phyloP scores from a whole-genome alignment of 2,329 filamentous ascomycete genomes.

The Aspergillus sp. region DNA sequence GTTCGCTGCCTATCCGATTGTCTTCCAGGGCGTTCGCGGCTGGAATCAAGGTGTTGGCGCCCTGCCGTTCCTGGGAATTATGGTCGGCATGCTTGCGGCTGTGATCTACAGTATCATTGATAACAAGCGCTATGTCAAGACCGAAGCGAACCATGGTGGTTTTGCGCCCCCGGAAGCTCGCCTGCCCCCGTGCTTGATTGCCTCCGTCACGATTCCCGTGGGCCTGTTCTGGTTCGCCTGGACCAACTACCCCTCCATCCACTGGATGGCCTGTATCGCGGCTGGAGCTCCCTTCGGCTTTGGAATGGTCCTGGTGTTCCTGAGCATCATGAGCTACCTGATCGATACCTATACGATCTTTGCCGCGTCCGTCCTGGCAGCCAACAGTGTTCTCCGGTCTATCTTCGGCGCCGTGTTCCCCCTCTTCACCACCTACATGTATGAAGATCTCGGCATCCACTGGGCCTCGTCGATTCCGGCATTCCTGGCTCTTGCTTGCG shows the following conservation, averaged over 20 bases:
- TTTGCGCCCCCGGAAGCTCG: slow-evolving; percentile 55
- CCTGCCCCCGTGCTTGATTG: slow-evolving; percentile 49
- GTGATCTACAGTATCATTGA: slow-evolving; percentile 38
- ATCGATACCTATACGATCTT: slow-evolving; percentile 44
- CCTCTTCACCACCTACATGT: slow-evolving; percentile 48
- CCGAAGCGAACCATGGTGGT: slow-evolving; percentile 17
- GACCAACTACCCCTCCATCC: slow-evolving; percentile 49
- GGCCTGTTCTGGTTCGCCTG: slow-evolving; percentile 61
- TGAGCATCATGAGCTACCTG: slow-evolving; percentile 42
- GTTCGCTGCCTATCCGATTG: slow-evolving; percentile 18
- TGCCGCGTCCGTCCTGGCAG: slow-evolving; percentile 40
- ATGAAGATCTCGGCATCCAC: slow-evolving; percentile 43
- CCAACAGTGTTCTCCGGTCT: slow-evolving; percentile 45
- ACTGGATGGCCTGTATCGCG: slow-evolving; percentile 38
- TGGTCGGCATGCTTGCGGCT: slow-evolving; percentile 37
- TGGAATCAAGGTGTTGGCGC: slow-evolving; percentile 47
- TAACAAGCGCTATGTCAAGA: slow-evolving; percentile 33
- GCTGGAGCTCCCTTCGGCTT: slow-evolving; percentile 40
- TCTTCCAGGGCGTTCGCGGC: slow-evolving; percentile 19
- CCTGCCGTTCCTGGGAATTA: slow-evolving; percentile 48
- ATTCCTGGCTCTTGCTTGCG: slow-evolving; percentile 42
- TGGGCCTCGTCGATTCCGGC: slow-evolving; percentile 47
- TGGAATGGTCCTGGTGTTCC: slow-evolving; percentile 40
- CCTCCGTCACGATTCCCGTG: slow-evolving; percentile 51
- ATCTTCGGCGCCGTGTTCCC: slow-evolving; percentile 47